These are phyloP conservation scores for Saccharomycopsis hybrid DNA, from an alignment of 1,139 yeast species.

Conservation along the genomic window DNA sequence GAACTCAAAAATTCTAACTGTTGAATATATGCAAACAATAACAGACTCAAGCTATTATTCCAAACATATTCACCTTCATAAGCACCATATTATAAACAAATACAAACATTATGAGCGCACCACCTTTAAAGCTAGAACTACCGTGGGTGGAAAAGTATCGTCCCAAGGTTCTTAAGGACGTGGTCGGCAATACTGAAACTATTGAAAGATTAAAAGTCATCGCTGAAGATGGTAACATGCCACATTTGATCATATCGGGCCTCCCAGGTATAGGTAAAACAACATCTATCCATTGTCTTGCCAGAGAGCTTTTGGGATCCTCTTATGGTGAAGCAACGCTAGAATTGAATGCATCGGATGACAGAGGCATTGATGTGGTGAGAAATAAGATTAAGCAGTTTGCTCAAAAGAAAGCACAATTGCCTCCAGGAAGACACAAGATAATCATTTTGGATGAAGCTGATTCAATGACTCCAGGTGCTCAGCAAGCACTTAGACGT, in stretches of 20 bases:
- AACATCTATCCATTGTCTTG: slow-evolving; percentile 86
- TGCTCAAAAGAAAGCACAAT: slow-evolving; percentile 84
- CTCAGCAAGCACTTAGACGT: slow-evolving; percentile 94
- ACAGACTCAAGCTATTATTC: too few species aligned
- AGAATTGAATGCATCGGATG: slow-evolving; percentile 94
- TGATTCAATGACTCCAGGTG: slow-evolving; percentile 98
- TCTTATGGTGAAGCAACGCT: slow-evolving; percentile 75
- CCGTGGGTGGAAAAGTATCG: slow-evolving; percentile 93
- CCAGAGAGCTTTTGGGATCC: slow-evolving; percentile 73
- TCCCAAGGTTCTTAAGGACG: slow-evolving; percentile 69
- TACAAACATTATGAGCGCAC: too few species aligned
- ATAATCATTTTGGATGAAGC: slow-evolving; percentile 91
- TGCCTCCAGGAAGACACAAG: slow-evolving; percentile 75
- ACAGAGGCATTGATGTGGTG: slow-evolving; percentile 92
- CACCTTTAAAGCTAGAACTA: slow-evolving; percentile 29
- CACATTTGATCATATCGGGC: slow-evolving; percentile 91
- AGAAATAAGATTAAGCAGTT: slow-evolving; percentile 88
- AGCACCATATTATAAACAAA: too few species aligned
- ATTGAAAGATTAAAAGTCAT: slow-evolving; percentile 77
- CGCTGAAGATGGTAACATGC: slow-evolving; percentile 92
- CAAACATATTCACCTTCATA: too few species aligned
- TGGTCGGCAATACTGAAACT: slow-evolving; percentile 92
- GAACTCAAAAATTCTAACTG: too few species aligned
- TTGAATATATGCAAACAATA: too few species aligned
- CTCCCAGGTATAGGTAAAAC: slow-evolving; percentile 97